phyloP scores from a whole-genome alignment of 1,284 basidiomycete species.

The Sanguinoderma infundibulare region DNA sequence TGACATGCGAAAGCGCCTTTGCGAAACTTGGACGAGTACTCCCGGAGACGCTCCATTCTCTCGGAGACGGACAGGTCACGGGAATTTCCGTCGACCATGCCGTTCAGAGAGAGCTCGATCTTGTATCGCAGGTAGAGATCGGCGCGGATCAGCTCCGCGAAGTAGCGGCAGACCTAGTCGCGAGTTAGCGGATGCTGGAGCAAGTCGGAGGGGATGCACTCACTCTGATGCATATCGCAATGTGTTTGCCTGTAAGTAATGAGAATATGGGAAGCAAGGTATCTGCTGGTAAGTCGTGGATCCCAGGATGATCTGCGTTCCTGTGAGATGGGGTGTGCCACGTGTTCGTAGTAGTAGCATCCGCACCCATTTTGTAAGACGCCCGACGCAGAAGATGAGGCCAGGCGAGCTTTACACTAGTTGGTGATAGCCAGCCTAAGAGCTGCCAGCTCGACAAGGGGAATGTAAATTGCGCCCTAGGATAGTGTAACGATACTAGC shows the following conservation, averaged over 20 bases:
- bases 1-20: not conserved
- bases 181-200: not conserved
- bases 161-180: not conserved
- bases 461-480: no score
- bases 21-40: not conserved
- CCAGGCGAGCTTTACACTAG: no score
- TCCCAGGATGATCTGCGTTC: not conserved
- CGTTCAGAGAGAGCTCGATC: not conserved
- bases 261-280: not conserved
- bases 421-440: no score
- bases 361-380: no score
- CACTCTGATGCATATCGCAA: not conserved
- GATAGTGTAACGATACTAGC: no score
- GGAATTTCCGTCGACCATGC: not conserved
- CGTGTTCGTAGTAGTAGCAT: not conserved
- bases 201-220: not conserved
- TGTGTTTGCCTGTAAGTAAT: not conserved
- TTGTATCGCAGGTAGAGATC: not conserved
- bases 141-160: not conserved
- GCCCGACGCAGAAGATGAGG: not conserved
- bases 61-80: not conserved
- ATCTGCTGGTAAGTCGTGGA: not conserved
- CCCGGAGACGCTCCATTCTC: not conserved
- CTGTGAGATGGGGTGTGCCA: no score
- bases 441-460: no score